phyloP scores from a whole-genome alignment of 148 eudicot genomes.

The Rhododendron williamsianum region DNA sequence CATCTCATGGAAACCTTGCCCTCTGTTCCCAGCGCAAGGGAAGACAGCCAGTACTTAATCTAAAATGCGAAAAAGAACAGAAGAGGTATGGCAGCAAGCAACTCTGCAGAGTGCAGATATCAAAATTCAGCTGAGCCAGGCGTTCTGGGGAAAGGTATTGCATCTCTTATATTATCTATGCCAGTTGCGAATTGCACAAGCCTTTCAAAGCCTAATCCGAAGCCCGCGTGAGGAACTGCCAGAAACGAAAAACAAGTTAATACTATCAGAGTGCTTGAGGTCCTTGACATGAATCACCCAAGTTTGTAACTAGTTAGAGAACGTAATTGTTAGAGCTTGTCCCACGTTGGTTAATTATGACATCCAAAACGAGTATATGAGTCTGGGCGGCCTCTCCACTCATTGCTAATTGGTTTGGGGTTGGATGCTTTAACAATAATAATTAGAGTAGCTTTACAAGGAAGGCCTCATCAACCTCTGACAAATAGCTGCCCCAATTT shows the following conservation, averaged over 20 bases:
- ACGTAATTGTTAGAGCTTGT: not conserved
- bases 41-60: not conserved
- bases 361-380: too few species aligned
- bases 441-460: not conserved
- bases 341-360: too few species aligned
- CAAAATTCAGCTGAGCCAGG: slow-evolving; percentile 97
- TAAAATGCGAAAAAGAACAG: not conserved
- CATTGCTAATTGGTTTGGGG: too few species aligned
- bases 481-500: not conserved
- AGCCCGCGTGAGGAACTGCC: slow-evolving; percentile 97
- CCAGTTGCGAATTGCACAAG: slow-evolving; percentile 98
- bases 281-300: not conserved
- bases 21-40: not conserved
- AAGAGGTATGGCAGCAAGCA: not conserved
- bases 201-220: slow-evolving; percentile 95
- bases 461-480: not conserved
- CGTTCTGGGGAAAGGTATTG: slow-evolving; percentile 87
- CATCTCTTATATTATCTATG: slow-evolving; percentile 89
- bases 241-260: slow-evolving; percentile 4
- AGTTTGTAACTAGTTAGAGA: slow-evolving; percentile 1
- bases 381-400: too few species aligned
- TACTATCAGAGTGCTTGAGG: not conserved
- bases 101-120: not conserved
- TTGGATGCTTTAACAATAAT: not conserved
- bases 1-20: not conserved